Percentiles rank a stretch among this genome's conserved stretches.
Conservation (phyloP, 1,284 basidiomycete genomes). For the Puccinia coronata region DNA sequence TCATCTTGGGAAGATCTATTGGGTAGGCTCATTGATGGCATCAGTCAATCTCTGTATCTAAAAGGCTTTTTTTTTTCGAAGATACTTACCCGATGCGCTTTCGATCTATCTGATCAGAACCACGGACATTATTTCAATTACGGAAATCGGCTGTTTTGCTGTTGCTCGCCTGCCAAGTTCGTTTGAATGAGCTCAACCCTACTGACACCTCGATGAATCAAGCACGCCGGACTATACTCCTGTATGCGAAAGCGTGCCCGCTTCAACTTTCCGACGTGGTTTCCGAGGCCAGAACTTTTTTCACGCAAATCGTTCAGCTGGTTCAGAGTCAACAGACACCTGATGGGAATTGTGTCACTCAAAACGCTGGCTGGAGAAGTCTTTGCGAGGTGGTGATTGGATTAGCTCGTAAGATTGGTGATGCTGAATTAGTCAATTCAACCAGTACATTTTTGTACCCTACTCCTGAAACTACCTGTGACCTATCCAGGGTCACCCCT, state of each 20-base stretch:
- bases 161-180: slow-evolving; percentile 21
- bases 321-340: slow-evolving; percentile 26
- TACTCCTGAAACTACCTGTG: not conserved
- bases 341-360: slow-evolving; percentile 8
- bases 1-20: slow-evolving; percentile 41
- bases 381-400: slow-evolving; percentile 39
- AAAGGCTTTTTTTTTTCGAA: not conserved
- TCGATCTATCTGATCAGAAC: slow-evolving; percentile 36
- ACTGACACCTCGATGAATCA: slow-evolving; percentile 37
- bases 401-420: slow-evolving; percentile 44
- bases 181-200: slow-evolving; percentile 3
- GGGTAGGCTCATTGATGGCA: slow-evolving; percentile 24
- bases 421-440: slow-evolving; percentile 40
- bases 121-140: slow-evolving; percentile 30
- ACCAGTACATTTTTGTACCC: slow-evolving; percentile 28
- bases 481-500: slow-evolving; percentile 16
- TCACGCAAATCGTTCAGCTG: slow-evolving; percentile 37
- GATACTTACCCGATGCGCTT: slow-evolving; percentile 15
- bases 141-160: slow-evolving; percentile 41
- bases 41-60: slow-evolving; percentile 14
- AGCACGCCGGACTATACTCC: slow-evolving; percentile 38
- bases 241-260: slow-evolving; percentile 38
- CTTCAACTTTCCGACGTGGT: slow-evolving; percentile 18
- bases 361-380: slow-evolving; percentile 41
- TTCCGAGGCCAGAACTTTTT: slow-evolving; percentile 26